phyloP scores from a whole-genome alignment of 2,329 filamentous ascomycete species.

The Sarocladiaceae sp. region DNA sequence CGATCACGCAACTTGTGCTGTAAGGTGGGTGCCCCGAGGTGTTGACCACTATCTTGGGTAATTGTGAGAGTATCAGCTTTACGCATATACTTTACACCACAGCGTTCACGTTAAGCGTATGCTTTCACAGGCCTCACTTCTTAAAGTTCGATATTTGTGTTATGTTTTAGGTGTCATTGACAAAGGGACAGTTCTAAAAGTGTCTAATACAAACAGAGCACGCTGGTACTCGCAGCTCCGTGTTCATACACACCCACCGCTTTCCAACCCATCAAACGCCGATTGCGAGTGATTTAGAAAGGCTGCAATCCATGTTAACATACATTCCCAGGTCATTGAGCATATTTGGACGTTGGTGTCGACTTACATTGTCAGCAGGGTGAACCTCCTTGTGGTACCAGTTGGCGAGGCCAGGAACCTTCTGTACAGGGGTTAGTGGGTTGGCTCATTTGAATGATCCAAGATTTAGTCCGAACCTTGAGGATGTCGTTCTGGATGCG shows the following conservation, averaged over 20 bases:
- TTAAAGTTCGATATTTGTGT: not conserved
- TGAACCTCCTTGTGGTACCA: constrained; percentile 51
- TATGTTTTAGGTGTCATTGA: constrained; percentile 9
- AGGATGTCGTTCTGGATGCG: constrained; percentile 57
- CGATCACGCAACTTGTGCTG: no score
- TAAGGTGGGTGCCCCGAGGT: no score
- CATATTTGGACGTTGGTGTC: constrained; percentile 18
- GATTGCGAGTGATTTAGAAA: constrained; percentile 29
- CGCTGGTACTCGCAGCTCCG: constrained; percentile 12
- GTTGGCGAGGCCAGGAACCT: constrained; percentile 48
- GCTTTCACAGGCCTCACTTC: not conserved
- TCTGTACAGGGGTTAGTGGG: constrained; percentile 35
- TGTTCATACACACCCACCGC: constrained; percentile 21
- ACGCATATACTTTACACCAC: no score
- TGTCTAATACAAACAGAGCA: constrained; percentile 33
- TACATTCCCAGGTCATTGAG: no score
- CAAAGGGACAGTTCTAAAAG: constrained; percentile 12
- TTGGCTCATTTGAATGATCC: not conserved
- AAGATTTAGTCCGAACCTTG: constrained; percentile 34
- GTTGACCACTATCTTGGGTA: no score
- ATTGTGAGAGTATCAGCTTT: no score
- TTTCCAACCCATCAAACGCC: constrained; percentile 3
- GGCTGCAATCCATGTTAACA: constrained; percentile 22
- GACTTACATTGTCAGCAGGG: constrained; percentile 59
- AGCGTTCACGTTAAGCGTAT: no score